These are phyloP conservation scores for Hyaloscypha variabilis DNA, from an alignment of 495 filamentous ascomycete species.

Conservation along the genomic window DNA sequence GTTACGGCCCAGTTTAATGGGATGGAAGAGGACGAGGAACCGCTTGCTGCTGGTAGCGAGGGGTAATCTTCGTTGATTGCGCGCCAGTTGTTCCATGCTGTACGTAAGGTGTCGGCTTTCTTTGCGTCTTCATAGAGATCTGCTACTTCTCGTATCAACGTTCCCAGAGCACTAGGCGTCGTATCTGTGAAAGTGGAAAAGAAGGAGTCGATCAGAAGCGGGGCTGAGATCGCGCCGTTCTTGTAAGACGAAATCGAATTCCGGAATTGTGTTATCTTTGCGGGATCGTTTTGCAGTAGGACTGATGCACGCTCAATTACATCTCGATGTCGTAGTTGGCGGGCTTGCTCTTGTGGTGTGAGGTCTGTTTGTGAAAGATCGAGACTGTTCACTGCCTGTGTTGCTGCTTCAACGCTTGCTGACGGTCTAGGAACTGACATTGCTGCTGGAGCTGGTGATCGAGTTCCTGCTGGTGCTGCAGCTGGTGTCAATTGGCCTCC, in stretches of 20 bases:
- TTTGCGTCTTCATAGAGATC: conserved; percentile 85
- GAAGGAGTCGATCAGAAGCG: conserved; percentile 79
- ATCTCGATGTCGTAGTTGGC: conserved; percentile 71
- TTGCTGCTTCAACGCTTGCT: conserved; percentile 21
- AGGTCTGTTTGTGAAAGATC: conserved; percentile 34
- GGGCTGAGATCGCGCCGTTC: conserved; percentile 63
- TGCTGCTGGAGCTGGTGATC: conserved; percentile 18
- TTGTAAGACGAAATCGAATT: conserved; percentile 74
- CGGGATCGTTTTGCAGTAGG: conserved; percentile 71
- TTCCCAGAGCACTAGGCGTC: conserved; percentile 76
- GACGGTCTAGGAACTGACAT: conserved; percentile 20
- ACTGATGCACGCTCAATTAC: conserved; percentile 84
- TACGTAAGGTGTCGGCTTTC: conserved; percentile 72
- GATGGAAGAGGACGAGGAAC: conserved; percentile 52
- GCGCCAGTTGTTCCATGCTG: conserved; percentile 91
- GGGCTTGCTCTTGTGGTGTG: conserved; percentile 77
- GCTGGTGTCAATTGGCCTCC: conserved; percentile 72
- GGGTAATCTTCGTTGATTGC: conserved; percentile 97
- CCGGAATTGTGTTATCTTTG: conserved; percentile 78
- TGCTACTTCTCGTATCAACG: conserved; percentile 86
- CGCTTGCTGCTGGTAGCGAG: conserved; percentile 73
- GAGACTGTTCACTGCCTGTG: conserved; percentile 40
- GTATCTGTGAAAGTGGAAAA: conserved; percentile 78
- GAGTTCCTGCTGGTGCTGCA: conserved; percentile 28
- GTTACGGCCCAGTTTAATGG: conserved; percentile 47